These are phyloP conservation scores for Apiotrichum porosum DNA, from an alignment of 1,284 basidiomycete genomes.

Conservation along the genomic window DNA sequence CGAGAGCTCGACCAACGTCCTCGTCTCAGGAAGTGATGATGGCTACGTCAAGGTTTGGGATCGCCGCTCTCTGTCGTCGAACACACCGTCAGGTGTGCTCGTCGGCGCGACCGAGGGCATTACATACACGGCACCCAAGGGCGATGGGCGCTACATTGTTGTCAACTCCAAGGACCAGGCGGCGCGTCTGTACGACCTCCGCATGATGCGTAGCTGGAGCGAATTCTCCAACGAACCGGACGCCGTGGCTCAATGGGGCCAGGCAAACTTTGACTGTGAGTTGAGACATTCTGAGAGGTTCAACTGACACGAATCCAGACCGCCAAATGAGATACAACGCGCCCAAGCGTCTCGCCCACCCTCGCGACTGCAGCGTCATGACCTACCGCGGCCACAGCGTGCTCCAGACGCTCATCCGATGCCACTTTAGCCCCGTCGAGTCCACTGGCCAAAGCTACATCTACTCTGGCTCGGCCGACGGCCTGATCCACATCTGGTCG, in stretches of 20 bases:
- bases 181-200: constrained; percentile 86
- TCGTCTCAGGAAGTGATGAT: constrained; percentile 92
- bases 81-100: constrained; percentile 83
- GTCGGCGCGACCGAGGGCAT: constrained; percentile 94
- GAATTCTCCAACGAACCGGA: constrained; percentile 61
- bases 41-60: constrained; percentile 96
- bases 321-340: constrained; percentile 56
- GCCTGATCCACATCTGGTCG: constrained; percentile 74
- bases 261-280: constrained; percentile 68
- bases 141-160: constrained; percentile 90
- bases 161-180: constrained; percentile 98
- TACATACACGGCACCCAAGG: constrained; percentile 76
- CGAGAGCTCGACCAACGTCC: constrained; percentile 80
- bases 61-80: constrained; percentile 74
- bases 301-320: too few species aligned
- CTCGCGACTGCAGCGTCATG: constrained; percentile 91
- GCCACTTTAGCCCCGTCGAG: constrained; percentile 87
- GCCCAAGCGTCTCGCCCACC: constrained; percentile 55
- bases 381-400: constrained; percentile 89
- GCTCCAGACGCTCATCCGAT: constrained; percentile 87
- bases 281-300: constrained; percentile 6
- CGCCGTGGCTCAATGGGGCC: constrained; percentile 56
- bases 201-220: constrained; percentile 75
- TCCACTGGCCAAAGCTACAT: constrained; percentile 91
- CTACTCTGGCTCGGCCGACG: constrained; percentile 65